Conservation (phyloP, 2,329 filamentous ascomycete species). For the Pyricularia sp. region DNA sequence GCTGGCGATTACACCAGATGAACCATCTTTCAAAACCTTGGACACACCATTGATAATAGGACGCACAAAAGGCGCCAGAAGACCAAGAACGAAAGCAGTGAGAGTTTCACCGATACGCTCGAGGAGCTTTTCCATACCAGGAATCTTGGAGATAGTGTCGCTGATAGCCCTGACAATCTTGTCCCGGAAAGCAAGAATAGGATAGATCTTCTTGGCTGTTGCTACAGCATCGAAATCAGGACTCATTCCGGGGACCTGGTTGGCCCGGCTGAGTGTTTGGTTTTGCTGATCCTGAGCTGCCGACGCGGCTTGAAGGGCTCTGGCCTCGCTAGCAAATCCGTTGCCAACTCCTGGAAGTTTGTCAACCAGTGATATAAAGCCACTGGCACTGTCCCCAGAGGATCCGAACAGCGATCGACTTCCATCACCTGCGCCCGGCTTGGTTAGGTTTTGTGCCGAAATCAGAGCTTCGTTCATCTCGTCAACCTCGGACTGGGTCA, state of each 20-base stretch:
- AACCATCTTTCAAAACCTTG: conserved; percentile 73
- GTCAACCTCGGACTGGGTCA: conserved; percentile 74
- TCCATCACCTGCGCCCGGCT: conserved; percentile 8
- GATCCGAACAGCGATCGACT: conserved; percentile 20
- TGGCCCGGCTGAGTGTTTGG: conserved; percentile 25
- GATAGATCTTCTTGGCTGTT: conserved; percentile 73
- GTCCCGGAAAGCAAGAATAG: conserved; percentile 86
- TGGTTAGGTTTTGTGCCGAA: conserved; percentile 44
- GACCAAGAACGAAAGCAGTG: conserved; percentile 79
- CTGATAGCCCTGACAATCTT: conserved; percentile 83
- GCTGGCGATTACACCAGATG: conserved; percentile 53
- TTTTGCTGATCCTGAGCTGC: conserved; percentile 52
- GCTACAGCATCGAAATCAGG: conserved; percentile 65
- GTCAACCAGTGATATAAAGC: conserved; percentile 57
- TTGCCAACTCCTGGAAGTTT: conserved; percentile 61
- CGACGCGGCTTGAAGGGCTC: conserved; percentile 45
- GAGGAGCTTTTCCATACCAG: conserved; percentile 76
- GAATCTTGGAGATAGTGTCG: conserved; percentile 78
- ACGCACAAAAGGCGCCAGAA: conserved; percentile 82
- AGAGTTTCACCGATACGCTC: conserved; percentile 90
- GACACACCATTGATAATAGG: conserved; percentile 84
- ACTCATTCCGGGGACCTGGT: conserved; percentile 61
- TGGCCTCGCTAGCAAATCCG: conserved; percentile 54
- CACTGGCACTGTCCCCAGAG: conserved; percentile 20
- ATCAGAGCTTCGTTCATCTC: conserved; percentile 65